phyloP scores from a whole-genome alignment of 768 basidiomycete species.

The Collybia nuda region DNA sequence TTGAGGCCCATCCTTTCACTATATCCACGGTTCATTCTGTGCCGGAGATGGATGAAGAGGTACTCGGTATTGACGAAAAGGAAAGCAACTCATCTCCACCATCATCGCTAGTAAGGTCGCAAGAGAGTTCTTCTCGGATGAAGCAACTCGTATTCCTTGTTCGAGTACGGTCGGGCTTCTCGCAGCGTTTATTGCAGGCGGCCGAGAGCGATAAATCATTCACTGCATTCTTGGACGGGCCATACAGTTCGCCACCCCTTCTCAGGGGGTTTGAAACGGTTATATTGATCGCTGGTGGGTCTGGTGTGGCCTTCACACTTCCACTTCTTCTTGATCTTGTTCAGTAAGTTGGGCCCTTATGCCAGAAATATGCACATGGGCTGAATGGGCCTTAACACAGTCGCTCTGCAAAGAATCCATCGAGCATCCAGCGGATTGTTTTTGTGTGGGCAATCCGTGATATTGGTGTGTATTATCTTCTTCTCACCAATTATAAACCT shows the following conservation, averaged over 20 bases:
- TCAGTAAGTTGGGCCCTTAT: slow-evolving; percentile 27
- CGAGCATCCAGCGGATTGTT: slow-evolving; percentile 27
- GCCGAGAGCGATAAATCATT: slow-evolving; percentile 26
- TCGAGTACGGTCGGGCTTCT: slow-evolving; percentile 59
- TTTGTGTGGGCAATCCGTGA: slow-evolving; percentile 49
- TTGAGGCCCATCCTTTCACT: slow-evolving; percentile 60
- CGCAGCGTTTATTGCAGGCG: slow-evolving; percentile 38
- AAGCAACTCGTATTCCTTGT: slow-evolving; percentile 57
- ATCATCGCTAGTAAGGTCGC: not conserved
- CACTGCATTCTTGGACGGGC: slow-evolving; percentile 51
- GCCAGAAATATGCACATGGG: not conserved
- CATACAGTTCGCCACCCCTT: slow-evolving; percentile 39
- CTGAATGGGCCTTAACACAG: slow-evolving; percentile 13
- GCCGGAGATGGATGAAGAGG: slow-evolving; percentile 7
- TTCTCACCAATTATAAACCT: not conserved
- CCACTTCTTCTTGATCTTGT: slow-evolving; percentile 44
- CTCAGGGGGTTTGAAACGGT: slow-evolving; percentile 36
- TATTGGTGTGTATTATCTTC: slow-evolving; percentile 22
- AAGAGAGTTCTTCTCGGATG: not conserved
- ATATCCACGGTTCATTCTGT: slow-evolving; percentile 39
- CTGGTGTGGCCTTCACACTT: slow-evolving; percentile 47
- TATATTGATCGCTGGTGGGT: slow-evolving; percentile 45
- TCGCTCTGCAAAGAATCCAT: slow-evolving; percentile 20
- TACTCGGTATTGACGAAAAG: not conserved
- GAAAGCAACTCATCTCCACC: not conserved